phyloP scores from a whole-genome alignment of 1,284 basidiomycete species.

The Crucibulum cyathiforme region DNA sequence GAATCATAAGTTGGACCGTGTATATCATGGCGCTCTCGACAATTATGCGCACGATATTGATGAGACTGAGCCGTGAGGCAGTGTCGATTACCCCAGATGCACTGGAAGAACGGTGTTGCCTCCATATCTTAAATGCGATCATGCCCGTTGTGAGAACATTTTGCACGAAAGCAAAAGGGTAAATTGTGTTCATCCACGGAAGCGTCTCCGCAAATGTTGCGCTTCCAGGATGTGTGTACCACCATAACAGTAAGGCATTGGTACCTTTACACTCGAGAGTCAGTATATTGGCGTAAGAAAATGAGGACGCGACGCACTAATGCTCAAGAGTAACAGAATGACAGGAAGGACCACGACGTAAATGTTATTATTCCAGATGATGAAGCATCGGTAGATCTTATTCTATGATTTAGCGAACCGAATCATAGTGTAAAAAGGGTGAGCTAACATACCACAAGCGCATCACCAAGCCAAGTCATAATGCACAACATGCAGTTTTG shows the following conservation, averaged over 20 bases:
- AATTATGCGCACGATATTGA: constrained; percentile 23
- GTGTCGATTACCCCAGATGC: constrained; percentile 16
- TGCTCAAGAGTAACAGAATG: constrained; percentile 1
- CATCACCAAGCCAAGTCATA: constrained; percentile 30
- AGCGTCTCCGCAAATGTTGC: neutral
- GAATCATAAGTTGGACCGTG: constrained; percentile 20
- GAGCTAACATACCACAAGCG: constrained; percentile 23
- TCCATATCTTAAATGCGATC: constrained; percentile 25
- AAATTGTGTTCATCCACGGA: constrained; percentile 3
- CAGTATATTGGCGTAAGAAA: neutral
- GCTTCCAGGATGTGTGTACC: neutral
- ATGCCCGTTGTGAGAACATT: constrained; percentile 31
- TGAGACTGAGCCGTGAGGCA: constrained; percentile 18
- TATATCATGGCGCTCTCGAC: constrained; percentile 32
- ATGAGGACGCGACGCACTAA: neutral
- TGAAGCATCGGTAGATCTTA: constrained; percentile 29
- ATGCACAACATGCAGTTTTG: constrained; percentile 19
- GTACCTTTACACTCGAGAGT: neutral
- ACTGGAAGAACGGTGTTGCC: constrained; percentile 20
- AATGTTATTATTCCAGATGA: constrained; percentile 1
- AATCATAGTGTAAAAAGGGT: neutral
- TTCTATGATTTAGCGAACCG: neutral
- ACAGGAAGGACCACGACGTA: neutral
- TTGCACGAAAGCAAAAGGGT: constrained; percentile 18
- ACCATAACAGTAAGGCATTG: constrained; percentile 1